phyloP scores from a whole-genome alignment of 192 early-diverging fungal species.

The Umbelopsis sp. region DNA sequence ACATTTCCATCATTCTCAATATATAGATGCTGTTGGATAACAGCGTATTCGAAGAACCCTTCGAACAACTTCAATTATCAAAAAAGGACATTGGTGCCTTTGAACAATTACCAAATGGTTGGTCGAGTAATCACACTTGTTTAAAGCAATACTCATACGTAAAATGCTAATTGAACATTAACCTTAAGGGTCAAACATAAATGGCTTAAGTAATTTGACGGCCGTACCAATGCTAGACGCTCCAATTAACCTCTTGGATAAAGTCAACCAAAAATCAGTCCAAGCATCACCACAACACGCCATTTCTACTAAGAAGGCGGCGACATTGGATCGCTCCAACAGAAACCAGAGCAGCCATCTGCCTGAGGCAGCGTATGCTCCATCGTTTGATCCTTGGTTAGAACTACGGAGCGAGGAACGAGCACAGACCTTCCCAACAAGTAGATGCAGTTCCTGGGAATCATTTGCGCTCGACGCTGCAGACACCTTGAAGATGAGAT shows the following conservation, averaged over 20 bases:
- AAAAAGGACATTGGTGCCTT: background rate
- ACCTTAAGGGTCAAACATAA: background rate
- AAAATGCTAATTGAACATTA: background rate
- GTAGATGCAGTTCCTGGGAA: background rate
- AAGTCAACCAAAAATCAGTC: background rate
- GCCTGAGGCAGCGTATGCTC: background rate
- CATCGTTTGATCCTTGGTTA: background rate
- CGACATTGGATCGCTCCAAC: background rate
- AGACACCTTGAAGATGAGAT: background rate
- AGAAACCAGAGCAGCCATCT: background rate
- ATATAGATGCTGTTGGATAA: conserved; percentile 16
- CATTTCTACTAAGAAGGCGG: background rate
- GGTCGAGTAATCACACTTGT: background rate
- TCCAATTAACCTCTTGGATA: background rate
- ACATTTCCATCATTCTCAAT: conserved; percentile 15
- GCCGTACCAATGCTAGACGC: background rate
- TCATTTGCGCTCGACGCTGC: background rate
- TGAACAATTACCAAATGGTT: background rate
- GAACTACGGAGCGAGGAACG: background rate
- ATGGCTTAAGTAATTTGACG: background rate
- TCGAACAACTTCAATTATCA: conserved; percentile 3
- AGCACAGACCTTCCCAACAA: background rate
- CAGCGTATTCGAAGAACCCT: conserved; percentile 15
- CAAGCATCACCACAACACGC: no score
- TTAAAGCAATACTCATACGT: no score